phyloP scores from a whole-genome alignment of 208 protist genomes.

The Plasmodiophora brassicae region DNA sequence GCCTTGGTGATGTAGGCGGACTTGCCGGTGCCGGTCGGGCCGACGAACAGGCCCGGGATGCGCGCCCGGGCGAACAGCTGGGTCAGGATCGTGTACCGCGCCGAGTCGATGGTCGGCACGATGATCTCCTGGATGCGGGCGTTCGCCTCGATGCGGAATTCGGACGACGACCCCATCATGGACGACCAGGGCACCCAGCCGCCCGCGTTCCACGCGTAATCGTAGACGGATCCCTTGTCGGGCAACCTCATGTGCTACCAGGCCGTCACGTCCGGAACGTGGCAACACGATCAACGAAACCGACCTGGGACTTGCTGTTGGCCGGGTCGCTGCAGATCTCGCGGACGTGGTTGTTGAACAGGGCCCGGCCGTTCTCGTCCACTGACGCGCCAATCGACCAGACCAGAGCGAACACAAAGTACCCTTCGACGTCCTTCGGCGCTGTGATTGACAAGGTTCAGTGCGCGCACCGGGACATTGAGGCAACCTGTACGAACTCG shows the following conservation, averaged over 20 bases:
- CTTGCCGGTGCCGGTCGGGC: constrained; percentile 94
- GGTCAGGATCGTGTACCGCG: constrained; percentile 87
- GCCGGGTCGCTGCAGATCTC: constrained; percentile 63
- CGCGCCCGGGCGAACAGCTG: constrained; percentile 78
- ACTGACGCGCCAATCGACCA: constrained; percentile 91
- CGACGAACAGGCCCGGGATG: constrained; percentile 85
- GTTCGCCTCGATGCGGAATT: constrained; percentile 69
- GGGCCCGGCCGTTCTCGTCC: constrained; percentile 72
- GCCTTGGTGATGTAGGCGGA: constrained; percentile 85
- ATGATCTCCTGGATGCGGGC: constrained; percentile 88
- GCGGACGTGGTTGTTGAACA: constrained; percentile 86
- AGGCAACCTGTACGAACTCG: too few relatives aligned
- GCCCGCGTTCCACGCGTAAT: constrained; percentile 76
- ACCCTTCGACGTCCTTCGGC: neutral
- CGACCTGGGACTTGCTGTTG: too few relatives aligned
- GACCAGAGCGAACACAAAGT: constrained; percentile 87
- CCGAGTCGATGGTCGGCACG: constrained; percentile 91
- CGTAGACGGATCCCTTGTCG: constrained; percentile 82
- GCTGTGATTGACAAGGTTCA: neutral
- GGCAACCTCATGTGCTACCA: too few relatives aligned
- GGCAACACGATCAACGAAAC: too few relatives aligned
- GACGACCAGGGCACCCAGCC: constrained; percentile 84
- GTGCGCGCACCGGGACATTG: neutral
- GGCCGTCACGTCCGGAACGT: too few relatives aligned
- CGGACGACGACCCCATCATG: constrained; percentile 69